Base-by-base conservation (phyloP, 768 basidiomycete species). In the Panus rudis region DNA sequence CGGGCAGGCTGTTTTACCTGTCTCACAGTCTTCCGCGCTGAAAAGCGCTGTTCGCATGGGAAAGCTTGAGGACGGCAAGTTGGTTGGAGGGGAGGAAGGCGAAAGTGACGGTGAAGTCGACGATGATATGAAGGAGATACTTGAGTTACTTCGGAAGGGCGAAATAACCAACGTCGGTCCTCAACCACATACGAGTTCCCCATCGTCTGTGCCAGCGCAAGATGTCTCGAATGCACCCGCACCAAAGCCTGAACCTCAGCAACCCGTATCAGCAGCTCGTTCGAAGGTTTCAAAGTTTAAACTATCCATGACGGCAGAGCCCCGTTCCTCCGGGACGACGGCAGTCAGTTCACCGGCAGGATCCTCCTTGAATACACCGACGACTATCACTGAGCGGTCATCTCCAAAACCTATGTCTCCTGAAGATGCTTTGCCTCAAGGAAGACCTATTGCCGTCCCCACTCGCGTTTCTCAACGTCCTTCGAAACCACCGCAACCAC, bases 81-180 rank as follows among this genome's bases (percentile, higher is more conserved):
- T 66, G 1, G 50, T 63, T 1, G 60, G 62, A 5, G 54, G 59
- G 5, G 45, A 54, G 10, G 61, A 59, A 1, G 58, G 57, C 42
- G 63, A 63, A 7, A 56, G 58, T 39, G 63, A 58, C 21, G 52
- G 47, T 12, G 60, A 60, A 13, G 38, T 35, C 2, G 56, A 59
- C 33, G 33, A 20, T 8, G 6, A 7, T 17, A 17, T 41, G 5
- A 53, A 53, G 22, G 49, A 55, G 4, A 51, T 51, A 11, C 37
- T 45, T 10, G 43, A 40, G 39, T 46, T 58, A 25, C 41, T 64
- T 34, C 49, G 48, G 6, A 52, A 50, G 17, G 62, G 63, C 16
- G 57, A 62, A 11, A 53, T 63, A 13, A 56, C 52, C 8, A 66
- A 66, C 38, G 50, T 52, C 5, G 63, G 64, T 1, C 58, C 61